phyloP scores from a whole-genome alignment of 2,329 filamentous ascomycete species.

The Xylariomycetidae sp. region DNA sequence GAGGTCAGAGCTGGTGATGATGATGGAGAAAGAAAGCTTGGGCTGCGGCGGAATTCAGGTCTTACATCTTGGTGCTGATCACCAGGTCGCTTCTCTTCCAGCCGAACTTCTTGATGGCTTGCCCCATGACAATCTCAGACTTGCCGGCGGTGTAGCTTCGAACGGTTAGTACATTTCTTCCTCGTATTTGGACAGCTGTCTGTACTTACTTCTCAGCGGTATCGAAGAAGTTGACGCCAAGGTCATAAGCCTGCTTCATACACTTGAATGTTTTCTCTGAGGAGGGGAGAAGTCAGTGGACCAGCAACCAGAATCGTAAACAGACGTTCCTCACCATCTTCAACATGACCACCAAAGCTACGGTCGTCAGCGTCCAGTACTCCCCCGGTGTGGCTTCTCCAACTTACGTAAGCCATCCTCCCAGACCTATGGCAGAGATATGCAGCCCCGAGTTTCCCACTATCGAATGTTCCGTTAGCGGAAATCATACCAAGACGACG shows the following conservation, averaged over 20 bases:
- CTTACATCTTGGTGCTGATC: slow-evolving; percentile 43
- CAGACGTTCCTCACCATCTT: slow-evolving; percentile 14
- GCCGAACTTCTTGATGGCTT: slow-evolving; percentile 45
- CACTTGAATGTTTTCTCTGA: slow-evolving; percentile 25
- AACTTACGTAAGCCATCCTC: slow-evolving; percentile 27
- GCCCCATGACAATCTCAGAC: slow-evolving; percentile 46
- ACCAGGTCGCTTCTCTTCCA: slow-evolving; percentile 52
- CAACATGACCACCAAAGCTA: slow-evolving; percentile 22
- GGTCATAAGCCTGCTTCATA: slow-evolving; percentile 46
- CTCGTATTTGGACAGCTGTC: too few species aligned
- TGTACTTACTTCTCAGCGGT: slow-evolving; percentile 39
- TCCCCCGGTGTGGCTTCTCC: slow-evolving; percentile 25
- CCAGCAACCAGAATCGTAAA: neutral
- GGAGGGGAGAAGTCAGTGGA: too few species aligned
- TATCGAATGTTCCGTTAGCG: too few species aligned
- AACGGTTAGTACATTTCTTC: neutral
- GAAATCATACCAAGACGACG: too few species aligned
- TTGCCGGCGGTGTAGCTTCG: slow-evolving; percentile 36
- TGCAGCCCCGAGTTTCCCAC: slow-evolving; percentile 16
- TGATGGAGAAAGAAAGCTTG: slow-evolving; percentile 38
- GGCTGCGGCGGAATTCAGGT: neutral
- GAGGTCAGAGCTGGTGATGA: neutral
- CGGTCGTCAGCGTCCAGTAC: slow-evolving; percentile 19
- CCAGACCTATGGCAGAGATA: slow-evolving; percentile 32
- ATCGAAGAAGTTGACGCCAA: slow-evolving; percentile 52